Evolutionary conservation across 257 asterid species (phyloP).

Genomic region (Solanum clarkiae): DNA sequence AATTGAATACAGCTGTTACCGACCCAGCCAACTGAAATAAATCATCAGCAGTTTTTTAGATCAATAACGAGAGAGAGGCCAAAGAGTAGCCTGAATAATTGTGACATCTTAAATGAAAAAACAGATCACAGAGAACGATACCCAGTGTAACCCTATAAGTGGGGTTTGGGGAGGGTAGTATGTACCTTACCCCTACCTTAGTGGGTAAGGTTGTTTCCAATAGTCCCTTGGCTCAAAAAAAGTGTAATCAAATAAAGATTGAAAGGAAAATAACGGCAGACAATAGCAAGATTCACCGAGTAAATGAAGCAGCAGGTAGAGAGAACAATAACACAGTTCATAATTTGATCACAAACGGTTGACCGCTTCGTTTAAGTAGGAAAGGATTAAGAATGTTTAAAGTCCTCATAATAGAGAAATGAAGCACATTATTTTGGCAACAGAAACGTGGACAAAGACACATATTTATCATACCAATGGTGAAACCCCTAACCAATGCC

Average conservation of each 20-base stretch:
- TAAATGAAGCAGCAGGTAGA: not conserved
- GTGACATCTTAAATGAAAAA: not conserved
- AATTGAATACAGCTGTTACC: constrained; percentile 87
- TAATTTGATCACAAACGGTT: not conserved
- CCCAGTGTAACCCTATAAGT: not conserved
- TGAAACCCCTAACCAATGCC: not conserved
- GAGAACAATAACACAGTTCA: not conserved
- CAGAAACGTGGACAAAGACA: not conserved
- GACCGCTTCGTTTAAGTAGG: not conserved
- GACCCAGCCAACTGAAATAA: constrained; percentile 91
- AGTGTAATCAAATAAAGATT: not conserved
- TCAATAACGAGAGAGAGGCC: not conserved
- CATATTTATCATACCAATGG: not conserved
- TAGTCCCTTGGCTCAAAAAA: not conserved
- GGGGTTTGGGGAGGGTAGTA: not conserved
- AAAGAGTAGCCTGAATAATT: not conserved
- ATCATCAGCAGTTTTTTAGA: constrained; percentile 1
- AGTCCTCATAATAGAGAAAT: not conserved
- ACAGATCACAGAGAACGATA: not conserved
- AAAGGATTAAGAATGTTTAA: not conserved
- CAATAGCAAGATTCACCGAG: not conserved
- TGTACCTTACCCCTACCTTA: not conserved
- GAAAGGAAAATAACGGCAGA: not conserved
- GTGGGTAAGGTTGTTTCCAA: not conserved
- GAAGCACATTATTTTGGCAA: not conserved